phyloP scores from a whole-genome alignment of 73 alveolate species.

The Effrenium voratum region DNA sequence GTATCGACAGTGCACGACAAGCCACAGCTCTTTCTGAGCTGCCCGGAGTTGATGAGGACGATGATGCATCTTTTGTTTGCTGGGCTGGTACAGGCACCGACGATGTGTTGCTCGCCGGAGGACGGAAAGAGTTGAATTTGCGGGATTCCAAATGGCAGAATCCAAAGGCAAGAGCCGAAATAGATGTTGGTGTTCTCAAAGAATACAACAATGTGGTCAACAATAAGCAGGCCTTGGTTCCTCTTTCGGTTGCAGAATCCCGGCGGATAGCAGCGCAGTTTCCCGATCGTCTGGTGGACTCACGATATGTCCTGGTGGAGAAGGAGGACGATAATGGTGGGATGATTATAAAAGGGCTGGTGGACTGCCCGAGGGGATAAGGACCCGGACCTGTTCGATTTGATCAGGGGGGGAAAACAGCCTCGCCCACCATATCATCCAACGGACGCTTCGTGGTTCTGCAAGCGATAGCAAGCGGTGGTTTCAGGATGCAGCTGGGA shows the following conservation, averaged over 20 bases:
- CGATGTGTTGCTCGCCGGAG: background rate
- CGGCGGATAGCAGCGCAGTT: background rate
- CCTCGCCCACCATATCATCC: background rate
- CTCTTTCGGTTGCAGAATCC: background rate
- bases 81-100: background rate
- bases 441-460: background rate
- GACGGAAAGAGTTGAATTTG: background rate
- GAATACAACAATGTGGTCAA: background rate
- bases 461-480: background rate
- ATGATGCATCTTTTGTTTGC: background rate
- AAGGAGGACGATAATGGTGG: background rate
- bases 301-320: background rate
- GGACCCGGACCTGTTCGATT: background rate
- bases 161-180: background rate
- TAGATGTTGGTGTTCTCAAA: background rate
- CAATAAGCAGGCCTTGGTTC: background rate
- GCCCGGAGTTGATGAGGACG: background rate
- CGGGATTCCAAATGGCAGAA: background rate
- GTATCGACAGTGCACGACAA: background rate
- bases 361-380: slow-evolving; percentile 25
- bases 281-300: background rate
- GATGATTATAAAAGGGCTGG: background rate
- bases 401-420: background rate
- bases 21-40: background rate
- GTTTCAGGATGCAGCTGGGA: too few relatives aligned